These are phyloP conservation scores for Tephrocybe sp. DNA, from an alignment of 768 basidiomycete genomes.

Conservation along the genomic window DNA sequence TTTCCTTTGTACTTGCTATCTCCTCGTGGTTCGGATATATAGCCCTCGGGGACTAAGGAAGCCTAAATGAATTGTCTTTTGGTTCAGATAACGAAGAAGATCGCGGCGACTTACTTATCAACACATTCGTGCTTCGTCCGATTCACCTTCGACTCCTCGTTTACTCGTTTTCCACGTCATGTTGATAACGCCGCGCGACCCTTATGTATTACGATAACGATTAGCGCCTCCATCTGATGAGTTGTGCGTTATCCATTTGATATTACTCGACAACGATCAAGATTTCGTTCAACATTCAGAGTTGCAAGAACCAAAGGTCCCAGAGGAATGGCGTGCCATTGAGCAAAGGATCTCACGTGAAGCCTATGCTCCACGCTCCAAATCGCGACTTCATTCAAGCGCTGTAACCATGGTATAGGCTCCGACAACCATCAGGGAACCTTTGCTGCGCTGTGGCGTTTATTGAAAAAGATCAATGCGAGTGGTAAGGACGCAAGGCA, in stretches of 20 bases:
- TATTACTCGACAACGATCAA: too few relatives aligned
- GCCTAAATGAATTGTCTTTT: not conserved
- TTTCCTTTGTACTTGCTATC: slow-evolving; percentile 7
- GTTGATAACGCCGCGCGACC: not conserved
- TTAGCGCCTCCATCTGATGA: not conserved
- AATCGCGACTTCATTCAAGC: not conserved
- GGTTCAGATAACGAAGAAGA: slow-evolving; percentile 13
- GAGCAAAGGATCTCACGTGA: slow-evolving; percentile 1
- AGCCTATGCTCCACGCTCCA: slow-evolving; percentile 1
- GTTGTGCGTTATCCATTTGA: too few relatives aligned
- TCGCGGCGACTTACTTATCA: not conserved
- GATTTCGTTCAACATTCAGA: not conserved
- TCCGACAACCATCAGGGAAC: not conserved
- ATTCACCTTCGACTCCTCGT: slow-evolving; percentile 1
- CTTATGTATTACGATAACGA: not conserved
- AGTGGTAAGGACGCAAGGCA: not conserved
- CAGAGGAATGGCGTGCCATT: not conserved
- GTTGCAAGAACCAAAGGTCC: not conserved
- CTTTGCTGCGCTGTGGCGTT: slow-evolving; percentile 3
- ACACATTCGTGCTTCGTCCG: not conserved
- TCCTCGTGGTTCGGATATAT: slow-evolving; percentile 8
- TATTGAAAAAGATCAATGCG: not conserved
- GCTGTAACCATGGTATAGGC: not conserved
- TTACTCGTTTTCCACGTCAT: not conserved
- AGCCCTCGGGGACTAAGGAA: slow-evolving; percentile 3